Conservation (phyloP, 805 yeast species). For the Wickerhamomyces silvicola region DNA sequence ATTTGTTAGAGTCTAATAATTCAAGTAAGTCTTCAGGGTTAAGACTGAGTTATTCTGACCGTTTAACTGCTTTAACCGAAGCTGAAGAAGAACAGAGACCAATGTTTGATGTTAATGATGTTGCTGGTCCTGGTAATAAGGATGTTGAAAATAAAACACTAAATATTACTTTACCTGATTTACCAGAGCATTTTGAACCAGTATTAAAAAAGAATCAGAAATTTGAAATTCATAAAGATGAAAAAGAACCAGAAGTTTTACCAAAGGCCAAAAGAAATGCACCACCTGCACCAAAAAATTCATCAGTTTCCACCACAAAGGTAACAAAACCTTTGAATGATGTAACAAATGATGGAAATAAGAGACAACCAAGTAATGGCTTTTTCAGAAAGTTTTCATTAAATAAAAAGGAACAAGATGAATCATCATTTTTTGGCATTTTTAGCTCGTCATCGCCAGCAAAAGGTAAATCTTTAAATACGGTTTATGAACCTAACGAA, state of each 20-base stretch:
- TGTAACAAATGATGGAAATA: constrained; percentile 14
- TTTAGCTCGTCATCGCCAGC: constrained; percentile 17
- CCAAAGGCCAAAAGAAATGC: constrained; percentile 12
- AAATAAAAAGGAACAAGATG: constrained; percentile 14
- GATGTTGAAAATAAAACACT: no score
- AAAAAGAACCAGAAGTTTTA: constrained; percentile 3
- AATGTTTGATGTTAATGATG: constrained; percentile 7
- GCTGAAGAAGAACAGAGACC: constrained; percentile 4
- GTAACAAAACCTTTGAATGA: constrained; percentile 13
- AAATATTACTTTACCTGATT: constrained; percentile 24
- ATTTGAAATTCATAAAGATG: constrained; percentile 24
- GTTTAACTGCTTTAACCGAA: constrained; percentile 22
- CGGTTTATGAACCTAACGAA: constrained; percentile 37
- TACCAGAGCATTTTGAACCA: constrained; percentile 15
- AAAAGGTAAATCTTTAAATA: constrained; percentile 22
- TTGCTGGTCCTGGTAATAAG: constrained; percentile 4
- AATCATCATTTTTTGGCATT: constrained; percentile 26
- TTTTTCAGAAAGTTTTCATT: constrained; percentile 24
- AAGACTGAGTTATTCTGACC: constrained; percentile 34
- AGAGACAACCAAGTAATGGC: constrained; percentile 17
- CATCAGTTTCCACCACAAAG: constrained; percentile 12
- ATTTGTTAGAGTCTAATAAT: constrained; percentile 12
- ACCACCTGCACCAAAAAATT: constrained; percentile 5
- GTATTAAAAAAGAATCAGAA: constrained; percentile 14
- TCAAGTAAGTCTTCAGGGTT: constrained; percentile 10